Base-by-base conservation (phyloP, 495 filamentous ascomycete genomes). In the Aspergillus coremiiformis region DNA sequence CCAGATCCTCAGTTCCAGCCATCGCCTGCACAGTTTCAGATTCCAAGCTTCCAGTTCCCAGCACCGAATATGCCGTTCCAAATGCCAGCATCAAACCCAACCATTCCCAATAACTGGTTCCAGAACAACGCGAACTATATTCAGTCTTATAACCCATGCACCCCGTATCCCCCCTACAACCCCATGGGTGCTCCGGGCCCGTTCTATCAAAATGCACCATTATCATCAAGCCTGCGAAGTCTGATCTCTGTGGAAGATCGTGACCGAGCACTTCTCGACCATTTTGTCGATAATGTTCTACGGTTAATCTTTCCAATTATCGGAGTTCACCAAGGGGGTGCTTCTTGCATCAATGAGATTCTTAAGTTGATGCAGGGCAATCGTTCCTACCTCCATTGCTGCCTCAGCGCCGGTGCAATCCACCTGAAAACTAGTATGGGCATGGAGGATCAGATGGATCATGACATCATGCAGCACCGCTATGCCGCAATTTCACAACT, bases 351-450 rank as follows among this genome's bases (percentile, higher is more conserved):
- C 0, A 80, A 86, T 50, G 80, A 94, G 21, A 83, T 98, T 58
- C 74, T 98, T 1, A 82, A 80, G 1, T 83, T 89, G 10, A 71
- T 98, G 23, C 82, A 90, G 58, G 85, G 77, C 50, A 98, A 97
- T 79, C 87, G 86, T 56, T 85, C 80, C 48, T 98, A 96, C 66
- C 73, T 91, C 26, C 90, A 95, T 70, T 96, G 89, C 72, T 97
- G 90, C 69, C 73, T 98, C 44, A 95, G 90, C 74, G 90, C 94
- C 49, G 77, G 92, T 10, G 91, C 92, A 8, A 85, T 93, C 57
- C 93, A 98, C 68, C 81, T 86, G 63, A 96, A 96, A 73, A 83
- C 86, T 2, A 86, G 82, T 0, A 67, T 71, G 57, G 67, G 81
- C 21, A 63, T 86, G 43, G 81, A 78, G 30, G 86, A 92, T 47